Evolutionary conservation across 2,329 filamentous ascomycete genomes (phyloP).

Genomic region (Xylaria multiplex): DNA sequence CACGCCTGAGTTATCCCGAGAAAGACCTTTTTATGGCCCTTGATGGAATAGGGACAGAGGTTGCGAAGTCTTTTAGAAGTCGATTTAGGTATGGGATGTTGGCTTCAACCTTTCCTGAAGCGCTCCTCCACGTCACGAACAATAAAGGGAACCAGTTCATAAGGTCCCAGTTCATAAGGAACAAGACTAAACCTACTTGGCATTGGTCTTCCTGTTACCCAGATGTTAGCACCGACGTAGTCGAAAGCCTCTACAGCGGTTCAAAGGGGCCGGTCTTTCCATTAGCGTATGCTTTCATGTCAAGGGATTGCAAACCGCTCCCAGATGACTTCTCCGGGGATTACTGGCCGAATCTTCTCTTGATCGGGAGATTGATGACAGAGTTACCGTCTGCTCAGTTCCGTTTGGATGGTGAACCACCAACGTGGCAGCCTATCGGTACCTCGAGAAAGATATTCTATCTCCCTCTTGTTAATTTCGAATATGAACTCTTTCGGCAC

Average conservation of each 20-base stretch:
- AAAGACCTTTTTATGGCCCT: conserved; percentile 17
- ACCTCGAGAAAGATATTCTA: not conserved
- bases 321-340: not conserved
- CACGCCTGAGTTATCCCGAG: conserved; percentile 12
- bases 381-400: not conserved
- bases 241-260: no score
- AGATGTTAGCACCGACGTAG: no score
- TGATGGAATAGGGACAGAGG: conserved; percentile 6
- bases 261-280: no score
- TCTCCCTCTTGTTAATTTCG: not conserved
- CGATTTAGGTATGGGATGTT: not conserved
- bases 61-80: not conserved
- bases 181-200: conserved; percentile 12
- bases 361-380: conserved; percentile 16
- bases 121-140: not conserved
- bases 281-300: conserved; percentile 25
- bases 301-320: conserved; percentile 6
- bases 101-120: not conserved
- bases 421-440: no score
- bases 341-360: conserved; percentile 12
- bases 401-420: no score
- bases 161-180: not conserved
- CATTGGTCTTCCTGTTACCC: conserved; percentile 19
- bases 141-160: no score
- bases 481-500: no score